Conservation (phyloP, 2,329 filamentous ascomycete species). For the Sporothrix sp. region DNA sequence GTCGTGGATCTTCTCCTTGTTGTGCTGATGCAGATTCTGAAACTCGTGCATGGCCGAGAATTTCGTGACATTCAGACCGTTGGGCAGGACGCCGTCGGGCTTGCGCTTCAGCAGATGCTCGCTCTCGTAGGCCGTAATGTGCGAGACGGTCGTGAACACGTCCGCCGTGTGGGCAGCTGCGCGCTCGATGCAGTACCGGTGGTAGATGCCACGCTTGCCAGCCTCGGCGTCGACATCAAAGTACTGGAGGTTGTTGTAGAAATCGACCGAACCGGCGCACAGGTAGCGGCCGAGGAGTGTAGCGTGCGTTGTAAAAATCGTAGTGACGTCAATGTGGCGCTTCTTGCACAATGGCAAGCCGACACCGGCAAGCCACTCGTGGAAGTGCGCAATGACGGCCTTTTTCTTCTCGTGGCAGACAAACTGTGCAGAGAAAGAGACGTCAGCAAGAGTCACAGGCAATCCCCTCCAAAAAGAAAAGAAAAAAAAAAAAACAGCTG, state of each 20-base stretch:
- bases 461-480: not conserved
- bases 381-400: constrained; percentile 95
- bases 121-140: constrained; percentile 96
- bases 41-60: constrained; percentile 98
- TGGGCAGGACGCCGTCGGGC: constrained; percentile 90
- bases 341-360: constrained; percentile 86
- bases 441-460: constrained; percentile 6
- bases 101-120: constrained; percentile 97
- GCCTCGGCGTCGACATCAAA: constrained; percentile 96
- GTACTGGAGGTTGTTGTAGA: constrained; percentile 97
- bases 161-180: constrained; percentile 85
- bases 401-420: constrained; percentile 85
- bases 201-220: constrained; percentile 96
- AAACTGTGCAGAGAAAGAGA: constrained; percentile 48
- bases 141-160: constrained; percentile 97
- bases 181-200: constrained; percentile 95
- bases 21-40: constrained; percentile 92
- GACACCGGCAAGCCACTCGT: constrained; percentile 96
- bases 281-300: constrained; percentile 92
- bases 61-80: constrained; percentile 96
- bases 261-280: constrained; percentile 93
- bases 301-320: constrained; percentile 97
- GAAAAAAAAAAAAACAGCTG: not conserved
- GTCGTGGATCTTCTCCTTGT: constrained; percentile 96
- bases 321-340: constrained; percentile 90